Conservation (phyloP, 163 green algal species). For the Scenedesmus sp. region DNA sequence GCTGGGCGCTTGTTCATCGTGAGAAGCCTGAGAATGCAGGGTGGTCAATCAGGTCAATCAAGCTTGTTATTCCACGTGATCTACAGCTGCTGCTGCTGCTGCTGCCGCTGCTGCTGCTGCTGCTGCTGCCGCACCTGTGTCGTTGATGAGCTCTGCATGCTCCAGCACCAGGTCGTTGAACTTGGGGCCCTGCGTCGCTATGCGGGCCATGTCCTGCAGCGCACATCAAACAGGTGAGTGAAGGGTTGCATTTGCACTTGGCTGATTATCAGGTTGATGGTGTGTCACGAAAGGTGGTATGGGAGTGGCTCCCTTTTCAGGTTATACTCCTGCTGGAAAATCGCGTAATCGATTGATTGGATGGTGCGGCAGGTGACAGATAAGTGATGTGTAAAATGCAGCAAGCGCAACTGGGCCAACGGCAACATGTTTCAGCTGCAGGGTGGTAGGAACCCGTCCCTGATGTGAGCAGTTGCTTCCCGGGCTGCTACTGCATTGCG, state of each 20-base stretch:
- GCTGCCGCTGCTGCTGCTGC: not conserved
- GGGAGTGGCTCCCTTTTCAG: too few relatives aligned
- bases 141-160: conserved; percentile 61
- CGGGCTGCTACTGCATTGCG: not conserved
- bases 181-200: conserved; percentile 41
- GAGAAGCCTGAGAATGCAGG: too few relatives aligned
- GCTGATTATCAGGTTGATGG: not conserved
- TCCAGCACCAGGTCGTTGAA: conserved; percentile 67
- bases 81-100: not conserved
- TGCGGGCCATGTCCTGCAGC: conserved; percentile 59
- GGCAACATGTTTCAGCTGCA: too few relatives aligned
- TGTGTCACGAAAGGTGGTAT: too few relatives aligned
- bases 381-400: too few relatives aligned
- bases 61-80: not conserved
- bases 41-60: too few relatives aligned
- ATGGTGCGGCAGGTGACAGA: too few relatives aligned
- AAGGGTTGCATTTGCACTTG: not conserved
- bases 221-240: not conserved
- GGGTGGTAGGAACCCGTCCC: too few relatives aligned
- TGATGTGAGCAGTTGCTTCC: not conserved
- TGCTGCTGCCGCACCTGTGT: not conserved
- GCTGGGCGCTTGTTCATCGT: too few relatives aligned
- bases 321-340: too few relatives aligned
- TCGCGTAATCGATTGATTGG: too few relatives aligned
- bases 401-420: too few relatives aligned